These are phyloP conservation scores for Opeltia flavorubescens DNA, from an alignment of 495 filamentous ascomycete genomes.

Conservation along the genomic window DNA sequence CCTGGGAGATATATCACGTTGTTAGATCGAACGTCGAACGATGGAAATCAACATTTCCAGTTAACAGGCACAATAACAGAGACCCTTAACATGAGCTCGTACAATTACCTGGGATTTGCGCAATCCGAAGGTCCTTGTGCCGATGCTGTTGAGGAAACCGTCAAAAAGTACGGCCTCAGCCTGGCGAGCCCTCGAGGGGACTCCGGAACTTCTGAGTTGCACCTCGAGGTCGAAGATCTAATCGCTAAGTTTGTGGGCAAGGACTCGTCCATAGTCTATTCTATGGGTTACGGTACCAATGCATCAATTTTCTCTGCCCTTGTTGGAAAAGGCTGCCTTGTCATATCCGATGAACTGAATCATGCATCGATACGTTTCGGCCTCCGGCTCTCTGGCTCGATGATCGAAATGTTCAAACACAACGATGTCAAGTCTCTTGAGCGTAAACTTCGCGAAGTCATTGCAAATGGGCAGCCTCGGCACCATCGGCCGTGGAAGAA, in stretches of 20 bases:
- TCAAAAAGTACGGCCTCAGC: constrained; percentile 72
- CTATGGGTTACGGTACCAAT: constrained; percentile 97
- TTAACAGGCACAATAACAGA: constrained; percentile 85
- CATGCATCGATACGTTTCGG: constrained; percentile 95
- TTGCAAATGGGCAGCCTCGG: constrained; percentile 89
- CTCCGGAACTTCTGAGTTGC: constrained; percentile 74
- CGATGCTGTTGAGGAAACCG: constrained; percentile 74
- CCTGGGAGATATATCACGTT: constrained; percentile 88
- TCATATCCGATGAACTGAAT: constrained; percentile 95
- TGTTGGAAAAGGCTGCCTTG: constrained; percentile 77
- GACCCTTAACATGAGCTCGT: constrained; percentile 95
- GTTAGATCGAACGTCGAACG: constrained; percentile 71
- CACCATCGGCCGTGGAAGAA: constrained; percentile 98
- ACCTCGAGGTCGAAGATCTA: constrained; percentile 74
- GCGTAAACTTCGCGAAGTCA: constrained; percentile 68
- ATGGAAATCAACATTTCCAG: constrained; percentile 79
- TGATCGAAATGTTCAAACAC: constrained; percentile 92
- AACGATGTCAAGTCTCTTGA: constrained; percentile 89
- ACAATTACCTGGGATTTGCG: constrained; percentile 97
- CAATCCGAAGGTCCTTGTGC: constrained; percentile 96
- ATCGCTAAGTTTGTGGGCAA: constrained; percentile 89
- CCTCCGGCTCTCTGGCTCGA: constrained; percentile 81
- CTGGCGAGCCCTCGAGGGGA: constrained; percentile 70
- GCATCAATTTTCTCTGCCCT: constrained; percentile 79
- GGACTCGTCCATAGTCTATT: constrained; percentile 88